Evolutionary conservation across 2,329 filamentous ascomycete genomes (phyloP), one percentile per base, ranked within the genome.

Genomic region (Talaromyces piceae): DNA sequence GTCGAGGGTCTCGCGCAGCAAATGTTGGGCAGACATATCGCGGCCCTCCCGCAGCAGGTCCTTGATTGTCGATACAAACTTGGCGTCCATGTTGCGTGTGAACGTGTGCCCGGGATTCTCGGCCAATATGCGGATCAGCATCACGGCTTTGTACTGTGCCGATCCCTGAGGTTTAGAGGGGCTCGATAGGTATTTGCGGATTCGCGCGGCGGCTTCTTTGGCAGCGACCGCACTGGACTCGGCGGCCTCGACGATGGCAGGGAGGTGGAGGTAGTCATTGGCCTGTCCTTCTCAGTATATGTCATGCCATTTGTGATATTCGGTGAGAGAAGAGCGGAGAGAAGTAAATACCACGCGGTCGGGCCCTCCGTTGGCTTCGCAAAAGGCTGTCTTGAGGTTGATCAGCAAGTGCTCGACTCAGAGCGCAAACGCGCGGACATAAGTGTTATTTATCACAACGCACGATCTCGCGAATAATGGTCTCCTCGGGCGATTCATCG

Each of bases 91-190:
- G 66, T 95, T 91, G 58, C 87, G 81, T n/a, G 91, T 95, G 63
- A 98, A 98, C 1, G 83, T 89, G 49, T 80, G 78, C 26, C 91
- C 91, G 0, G 93, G 93, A 66, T 98, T 96, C 68, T 97, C 91
- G 59, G 84, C 79, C 58, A 98, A 75, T 63, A 98, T 98, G 55
- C 91, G 86, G 59, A 94, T 77, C 51, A 98, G 80, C 93, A 97
- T 97, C 63, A 97, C 83, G 56, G 89, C 86, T 72, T 97, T 96
- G 77, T 96, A 97, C 69, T 97, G 91, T 59, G 84, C 83, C 61
- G 87, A 83, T 8, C 88, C 82, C 41, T 76, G 71, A 28, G 65
- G 65, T 57, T 71, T 76, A 69, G 88, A 83, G 43, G 91, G 86
- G 58, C 83, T 85, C 60, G 82, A 78, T 54, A 98, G 75, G 67